phyloP scores from a whole-genome alignment of 106 monocot genomes.

The Apostasia shenzhenica region DNA sequence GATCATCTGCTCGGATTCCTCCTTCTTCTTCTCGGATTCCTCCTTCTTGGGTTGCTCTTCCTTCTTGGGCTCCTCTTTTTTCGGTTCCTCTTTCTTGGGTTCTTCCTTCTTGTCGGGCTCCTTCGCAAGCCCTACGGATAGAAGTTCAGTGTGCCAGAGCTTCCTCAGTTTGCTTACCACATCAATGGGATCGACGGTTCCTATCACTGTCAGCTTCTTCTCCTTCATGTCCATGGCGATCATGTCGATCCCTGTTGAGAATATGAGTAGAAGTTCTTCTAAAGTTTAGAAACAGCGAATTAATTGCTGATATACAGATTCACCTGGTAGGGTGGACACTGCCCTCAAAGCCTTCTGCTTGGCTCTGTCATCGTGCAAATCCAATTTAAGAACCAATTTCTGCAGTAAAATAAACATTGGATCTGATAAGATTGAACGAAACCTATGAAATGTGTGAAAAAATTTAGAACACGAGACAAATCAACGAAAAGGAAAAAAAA shows the following conservation, averaged over 20 bases:
- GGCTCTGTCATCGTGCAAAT: slow-evolving; percentile 74
- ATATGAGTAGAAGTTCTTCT: neutral
- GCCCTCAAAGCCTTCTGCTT: slow-evolving; percentile 81
- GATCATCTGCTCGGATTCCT: slow-evolving; percentile 1
- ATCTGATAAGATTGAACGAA: neutral
- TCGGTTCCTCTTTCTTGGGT: slow-evolving; percentile 4
- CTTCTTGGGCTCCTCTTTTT: slow-evolving; percentile 14
- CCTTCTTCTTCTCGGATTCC: slow-evolving; percentile 12
- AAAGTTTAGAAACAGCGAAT: too few relatives aligned
- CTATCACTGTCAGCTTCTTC: slow-evolving; percentile 13
- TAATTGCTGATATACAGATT: neutral
- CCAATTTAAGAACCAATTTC: slow-evolving; percentile 70
- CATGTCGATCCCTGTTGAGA: slow-evolving; percentile 49
- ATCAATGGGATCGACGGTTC: slow-evolving; percentile 9
- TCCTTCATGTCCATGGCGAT: slow-evolving; percentile 56
- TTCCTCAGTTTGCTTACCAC: slow-evolving; percentile 12
- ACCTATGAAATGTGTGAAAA: too few relatives aligned
- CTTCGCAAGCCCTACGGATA: slow-evolving; percentile 15
- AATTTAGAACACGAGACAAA: neutral
- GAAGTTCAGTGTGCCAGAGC: slow-evolving; percentile 8
- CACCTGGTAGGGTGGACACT: slow-evolving; percentile 60
- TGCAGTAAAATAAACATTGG: slow-evolving; percentile 26
- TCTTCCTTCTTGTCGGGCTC: slow-evolving; percentile 17
- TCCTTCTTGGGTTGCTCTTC: slow-evolving; percentile 6
- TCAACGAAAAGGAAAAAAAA: neutral